Evolutionary conservation across 345 rosid genomes (phyloP), one percentile per base, ranked within the genome.

Genomic region (Cardamine resedifolia): DNA sequence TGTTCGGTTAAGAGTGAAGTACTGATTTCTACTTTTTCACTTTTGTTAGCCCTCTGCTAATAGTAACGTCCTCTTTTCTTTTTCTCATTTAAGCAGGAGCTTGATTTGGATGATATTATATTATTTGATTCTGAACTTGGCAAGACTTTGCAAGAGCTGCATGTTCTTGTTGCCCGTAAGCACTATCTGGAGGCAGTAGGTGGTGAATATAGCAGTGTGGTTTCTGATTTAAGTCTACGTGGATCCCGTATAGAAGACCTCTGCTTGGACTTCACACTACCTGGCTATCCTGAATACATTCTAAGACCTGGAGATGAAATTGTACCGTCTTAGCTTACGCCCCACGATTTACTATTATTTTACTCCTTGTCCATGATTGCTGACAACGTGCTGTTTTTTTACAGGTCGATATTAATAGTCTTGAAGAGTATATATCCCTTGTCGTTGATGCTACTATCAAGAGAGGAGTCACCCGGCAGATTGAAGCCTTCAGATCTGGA

Each of bases 381-480:
- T 78, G 59, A 66, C 30, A 4, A 15, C 8, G 63, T 43, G 31
- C 52, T 39, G 61, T 63, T 45, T 19, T 69, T 38, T 71, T 77
- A 60, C 80, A 96, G 99, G 97, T 92, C 74, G 82, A 87, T 81
- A 72, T 88, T 47, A 71, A 81, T 80, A 90, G 85, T 80, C 84
- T 92, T 75, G 99, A 96, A 71, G 97, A 92, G 58, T 96, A 90
- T 77, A 83, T 96, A 64, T 80, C 88, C 27, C 78, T 85, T 81
- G 95, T 89, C 6, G 97, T 92, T 72, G 96, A 96, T 81, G 95
- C 99, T 44, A 90, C 95, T 69, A 90, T 96, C 64, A 92, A 84
- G 83, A 73, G 84, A 2, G 99, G 99, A 67, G 87, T 92, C 14
- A 18, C 78, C 70, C 82, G 91, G 51, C 99, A 96, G 79, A 60